These are phyloP conservation scores for Claviceps monticola DNA, from an alignment of 2,329 filamentous ascomycete genomes.

Conservation along the genomic window DNA sequence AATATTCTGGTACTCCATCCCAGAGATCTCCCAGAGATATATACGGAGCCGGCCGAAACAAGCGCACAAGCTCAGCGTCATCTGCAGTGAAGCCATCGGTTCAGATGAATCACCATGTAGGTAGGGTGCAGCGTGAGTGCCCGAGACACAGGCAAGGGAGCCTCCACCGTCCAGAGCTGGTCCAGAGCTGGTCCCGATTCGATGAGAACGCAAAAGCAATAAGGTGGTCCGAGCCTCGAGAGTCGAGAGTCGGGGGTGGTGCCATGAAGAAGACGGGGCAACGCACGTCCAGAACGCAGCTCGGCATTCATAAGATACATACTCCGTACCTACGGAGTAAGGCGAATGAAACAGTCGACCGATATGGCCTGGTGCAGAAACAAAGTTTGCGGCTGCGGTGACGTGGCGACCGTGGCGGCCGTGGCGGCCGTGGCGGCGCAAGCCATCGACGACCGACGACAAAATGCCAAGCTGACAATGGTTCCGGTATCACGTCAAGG, in stretches of 20 bases:
- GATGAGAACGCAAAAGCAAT: slow-evolving; percentile 3
- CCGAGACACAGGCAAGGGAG: slow-evolving; percentile 5
- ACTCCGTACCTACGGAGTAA: neutral
- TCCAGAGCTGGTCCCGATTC: neutral
- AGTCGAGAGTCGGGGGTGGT: neutral
- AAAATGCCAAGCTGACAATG: neutral
- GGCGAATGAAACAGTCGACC: neutral
- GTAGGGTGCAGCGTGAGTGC: slow-evolving; percentile 2
- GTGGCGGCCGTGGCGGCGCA: neutral
- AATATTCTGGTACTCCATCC: too few species aligned
- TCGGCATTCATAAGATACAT: neutral
- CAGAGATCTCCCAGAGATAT: too few species aligned
- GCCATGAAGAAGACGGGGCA: neutral
- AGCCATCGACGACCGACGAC: neutral
- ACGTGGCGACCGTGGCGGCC: neutral
- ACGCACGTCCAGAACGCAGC: neutral
- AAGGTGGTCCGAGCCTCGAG: neutral
- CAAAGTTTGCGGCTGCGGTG: neutral
- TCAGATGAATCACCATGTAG: neutral
- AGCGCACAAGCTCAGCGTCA: neutral
- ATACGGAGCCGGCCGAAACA: neutral
- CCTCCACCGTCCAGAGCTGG: neutral
- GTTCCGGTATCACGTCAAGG: neutral
- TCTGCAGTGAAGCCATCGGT: neutral
- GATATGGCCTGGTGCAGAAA: neutral